phyloP scores from a whole-genome alignment of 2,329 filamentous ascomycete genomes.

The Thelonectria olida region DNA sequence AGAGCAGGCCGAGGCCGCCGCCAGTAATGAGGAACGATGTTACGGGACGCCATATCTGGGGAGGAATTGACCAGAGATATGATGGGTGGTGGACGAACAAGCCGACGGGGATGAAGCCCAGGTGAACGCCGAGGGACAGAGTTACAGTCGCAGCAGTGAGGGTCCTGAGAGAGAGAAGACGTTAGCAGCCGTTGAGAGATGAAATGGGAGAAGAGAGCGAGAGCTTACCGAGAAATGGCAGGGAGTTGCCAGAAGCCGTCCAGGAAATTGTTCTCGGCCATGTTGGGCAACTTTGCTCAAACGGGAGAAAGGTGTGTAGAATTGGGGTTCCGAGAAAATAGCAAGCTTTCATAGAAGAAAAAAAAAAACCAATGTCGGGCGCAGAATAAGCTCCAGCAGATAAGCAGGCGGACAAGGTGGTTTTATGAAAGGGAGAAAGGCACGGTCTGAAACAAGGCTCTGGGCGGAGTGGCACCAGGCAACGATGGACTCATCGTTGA shows the following conservation, averaged over 20 bases:
- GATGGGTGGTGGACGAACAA: conserved; percentile 63
- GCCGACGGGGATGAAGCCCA: conserved; percentile 59
- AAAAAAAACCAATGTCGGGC: conserved; percentile 5
- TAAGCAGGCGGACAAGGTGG: neutral
- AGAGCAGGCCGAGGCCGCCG: conserved; percentile 60
- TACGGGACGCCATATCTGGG: conserved; percentile 54
- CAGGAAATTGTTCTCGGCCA: conserved; percentile 41
- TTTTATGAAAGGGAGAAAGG: conserved; percentile 27
- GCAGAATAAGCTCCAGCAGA: conserved; percentile 13
- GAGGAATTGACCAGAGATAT: conserved; percentile 61
- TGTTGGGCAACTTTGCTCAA: conserved; percentile 46
- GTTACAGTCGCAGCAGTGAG: conserved; percentile 69
- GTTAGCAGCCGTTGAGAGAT: conserved; percentile 31
- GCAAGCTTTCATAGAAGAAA: conserved; percentile 17
- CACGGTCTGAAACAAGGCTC: conserved; percentile 26
- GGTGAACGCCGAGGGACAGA: conserved; percentile 68
- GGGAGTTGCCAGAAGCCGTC: conserved; percentile 53
- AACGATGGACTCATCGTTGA: conserved; percentile 45
- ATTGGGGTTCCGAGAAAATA: conserved; percentile 8
- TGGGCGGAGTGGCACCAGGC: conserved; percentile 37
- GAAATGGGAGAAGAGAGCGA: neutral
- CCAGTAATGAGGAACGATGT: conserved; percentile 55
- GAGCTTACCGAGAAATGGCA: conserved; percentile 52
- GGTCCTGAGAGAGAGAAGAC: conserved; percentile 60
- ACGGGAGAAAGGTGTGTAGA: conserved; percentile 20